These are phyloP conservation scores for Trametes polyzona DNA, from an alignment of 1,284 basidiomycete genomes.

Conservation along the genomic window DNA sequence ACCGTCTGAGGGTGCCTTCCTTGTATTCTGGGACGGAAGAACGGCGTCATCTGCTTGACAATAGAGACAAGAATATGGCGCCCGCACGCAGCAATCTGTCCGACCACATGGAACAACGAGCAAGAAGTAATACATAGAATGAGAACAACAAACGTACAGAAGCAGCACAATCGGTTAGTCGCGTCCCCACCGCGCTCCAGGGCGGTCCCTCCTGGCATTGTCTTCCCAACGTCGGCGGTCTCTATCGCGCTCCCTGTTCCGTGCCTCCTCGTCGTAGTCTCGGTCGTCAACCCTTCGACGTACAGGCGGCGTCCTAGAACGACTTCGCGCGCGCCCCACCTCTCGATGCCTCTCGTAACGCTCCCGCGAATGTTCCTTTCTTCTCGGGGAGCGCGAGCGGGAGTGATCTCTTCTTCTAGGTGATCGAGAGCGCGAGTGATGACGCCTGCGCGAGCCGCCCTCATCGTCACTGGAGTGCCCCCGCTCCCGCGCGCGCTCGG, in stretches of 20 bases:
- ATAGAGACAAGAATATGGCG: neutral
- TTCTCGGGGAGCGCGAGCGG: constrained; percentile 19
- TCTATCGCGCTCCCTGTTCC: constrained; percentile 53
- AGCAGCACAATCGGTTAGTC: constrained; percentile 22
- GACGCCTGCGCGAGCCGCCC: constrained; percentile 19
- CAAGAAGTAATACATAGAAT: neutral
- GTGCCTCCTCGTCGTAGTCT: constrained; percentile 47
- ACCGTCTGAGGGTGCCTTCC: too few species aligned
- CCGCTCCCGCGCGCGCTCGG: constrained; percentile 36
- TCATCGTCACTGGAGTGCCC: constrained; percentile 18
- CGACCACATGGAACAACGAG: neutral
- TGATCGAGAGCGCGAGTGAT: constrained; percentile 50
- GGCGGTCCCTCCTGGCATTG: constrained; percentile 42
- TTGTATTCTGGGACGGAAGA: too few species aligned
- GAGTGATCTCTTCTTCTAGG: constrained; percentile 33
- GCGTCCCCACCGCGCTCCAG: constrained; percentile 33
- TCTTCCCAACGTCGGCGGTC: constrained; percentile 58
- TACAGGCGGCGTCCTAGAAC: constrained; percentile 33
- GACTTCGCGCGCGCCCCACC: constrained; percentile 19
- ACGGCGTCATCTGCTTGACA: too few species aligned
- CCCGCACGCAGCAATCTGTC: neutral
- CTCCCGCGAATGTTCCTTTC: constrained; percentile 31
- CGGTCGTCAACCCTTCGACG: constrained; percentile 26
- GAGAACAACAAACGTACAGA: neutral
- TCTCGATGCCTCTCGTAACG: constrained; percentile 27